These are phyloP conservation scores for Suhomyces sp. DNA, from an alignment of 805 yeast species.

Conservation along the genomic window DNA sequence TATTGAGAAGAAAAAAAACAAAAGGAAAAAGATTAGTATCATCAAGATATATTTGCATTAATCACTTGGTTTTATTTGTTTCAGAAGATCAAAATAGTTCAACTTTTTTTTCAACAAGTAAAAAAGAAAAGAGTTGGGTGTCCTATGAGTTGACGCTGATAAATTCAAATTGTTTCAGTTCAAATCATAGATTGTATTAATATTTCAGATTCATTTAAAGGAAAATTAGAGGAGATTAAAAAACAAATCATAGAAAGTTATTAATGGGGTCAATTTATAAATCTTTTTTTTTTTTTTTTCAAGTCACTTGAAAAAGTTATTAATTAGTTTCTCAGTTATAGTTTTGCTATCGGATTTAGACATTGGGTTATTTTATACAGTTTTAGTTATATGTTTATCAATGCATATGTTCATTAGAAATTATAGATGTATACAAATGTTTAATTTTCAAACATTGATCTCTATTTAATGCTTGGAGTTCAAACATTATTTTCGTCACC, in stretches of 20 bases:
- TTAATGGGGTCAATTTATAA: constrained; percentile 22
- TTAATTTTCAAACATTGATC: too few relatives aligned
- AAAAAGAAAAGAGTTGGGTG: not conserved
- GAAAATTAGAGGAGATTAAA: constrained; percentile 11
- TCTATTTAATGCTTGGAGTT: too few relatives aligned
- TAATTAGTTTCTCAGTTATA: constrained; percentile 30
- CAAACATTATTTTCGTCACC: not conserved
- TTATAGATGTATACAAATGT: too few relatives aligned
- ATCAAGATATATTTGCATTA: constrained; percentile 19
- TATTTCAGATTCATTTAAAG: constrained; percentile 10
- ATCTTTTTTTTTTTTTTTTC: constrained; percentile 21
- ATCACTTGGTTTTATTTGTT: constrained; percentile 22
- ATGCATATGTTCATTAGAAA: too few relatives aligned
- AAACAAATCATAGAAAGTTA: constrained; percentile 21
- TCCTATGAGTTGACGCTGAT: constrained; percentile 6
- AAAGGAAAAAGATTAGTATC: constrained; percentile 9
- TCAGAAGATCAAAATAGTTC: constrained; percentile 9
- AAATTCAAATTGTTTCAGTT: constrained; percentile 1
- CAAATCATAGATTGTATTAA: constrained; percentile 14
- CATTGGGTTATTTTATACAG: constrained; percentile 37
- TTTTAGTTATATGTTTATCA: constrained; percentile 17
- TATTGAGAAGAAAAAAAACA: constrained; percentile 18
- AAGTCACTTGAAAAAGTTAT: constrained; percentile 19
- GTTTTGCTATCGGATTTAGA: constrained; percentile 39
- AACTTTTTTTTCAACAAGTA: constrained; percentile 1